Conservation (phyloP, 176 grass and related monocot genomes). For the Aegilops longissima region DNA sequence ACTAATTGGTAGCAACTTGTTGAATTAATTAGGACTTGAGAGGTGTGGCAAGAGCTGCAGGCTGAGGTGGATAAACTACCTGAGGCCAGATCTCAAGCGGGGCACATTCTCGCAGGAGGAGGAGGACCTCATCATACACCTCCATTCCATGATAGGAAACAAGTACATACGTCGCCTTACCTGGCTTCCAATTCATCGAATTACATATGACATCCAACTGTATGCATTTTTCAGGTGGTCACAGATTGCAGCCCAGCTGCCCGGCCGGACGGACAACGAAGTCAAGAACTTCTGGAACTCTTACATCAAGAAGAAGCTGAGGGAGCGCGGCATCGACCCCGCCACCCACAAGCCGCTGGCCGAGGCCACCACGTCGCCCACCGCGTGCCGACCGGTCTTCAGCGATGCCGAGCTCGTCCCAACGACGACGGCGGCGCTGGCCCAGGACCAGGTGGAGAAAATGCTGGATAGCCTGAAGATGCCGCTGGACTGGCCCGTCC, state of each 20-base stretch:
- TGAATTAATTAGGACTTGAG: slow-evolving; percentile 43
- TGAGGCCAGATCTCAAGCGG: slow-evolving; percentile 78
- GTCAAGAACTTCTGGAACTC: slow-evolving; percentile 99
- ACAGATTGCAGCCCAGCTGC: slow-evolving; percentile 80
- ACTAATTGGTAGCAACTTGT: not conserved
- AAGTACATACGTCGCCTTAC: slow-evolving; percentile 28
- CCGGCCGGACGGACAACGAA: slow-evolving; percentile 92
- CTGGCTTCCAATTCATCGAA: not conserved
- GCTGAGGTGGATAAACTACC: slow-evolving; percentile 86
- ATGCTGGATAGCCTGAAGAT: slow-evolving; percentile 28
- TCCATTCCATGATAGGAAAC: slow-evolving; percentile 77
- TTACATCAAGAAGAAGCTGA: slow-evolving; percentile 70
- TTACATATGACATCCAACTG: not conserved
- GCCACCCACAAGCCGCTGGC: slow-evolving; percentile 61
- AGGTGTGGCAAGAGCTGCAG: slow-evolving; percentile 86
- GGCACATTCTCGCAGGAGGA: slow-evolving; percentile 79
- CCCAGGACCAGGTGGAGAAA: not conserved
- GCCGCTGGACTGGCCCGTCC: slow-evolving; percentile 19
- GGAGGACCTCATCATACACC: slow-evolving; percentile 67
- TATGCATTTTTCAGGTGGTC: slow-evolving; percentile 52
- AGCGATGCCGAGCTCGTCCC: slow-evolving; percentile 37
- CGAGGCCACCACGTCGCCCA: not conserved
- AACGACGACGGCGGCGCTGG: not conserved
- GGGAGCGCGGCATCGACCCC: slow-evolving; percentile 76
- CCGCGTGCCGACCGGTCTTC: slow-evolving; percentile 9